Conservation (phyloP, 306 rosid genomes). For the Fagus sylvatica region DNA sequence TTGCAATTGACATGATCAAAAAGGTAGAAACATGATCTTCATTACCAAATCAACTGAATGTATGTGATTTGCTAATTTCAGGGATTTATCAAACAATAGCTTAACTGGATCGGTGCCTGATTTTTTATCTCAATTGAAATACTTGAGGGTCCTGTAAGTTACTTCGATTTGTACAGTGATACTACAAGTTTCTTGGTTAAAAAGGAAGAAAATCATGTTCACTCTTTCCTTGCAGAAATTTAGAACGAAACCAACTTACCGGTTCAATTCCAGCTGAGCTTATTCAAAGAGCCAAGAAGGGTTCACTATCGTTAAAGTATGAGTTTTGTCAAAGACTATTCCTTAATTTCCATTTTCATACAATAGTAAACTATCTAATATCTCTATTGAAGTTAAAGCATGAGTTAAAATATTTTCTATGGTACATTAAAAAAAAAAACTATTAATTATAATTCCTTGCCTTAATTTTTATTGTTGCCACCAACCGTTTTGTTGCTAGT, state of each 20-base stretch:
- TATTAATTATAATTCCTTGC: no score
- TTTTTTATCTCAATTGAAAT: constrained; percentile 31
- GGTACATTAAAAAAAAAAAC: no score
- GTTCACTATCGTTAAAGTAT: constrained; percentile 50
- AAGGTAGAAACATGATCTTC: background rate
- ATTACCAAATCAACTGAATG: background rate
- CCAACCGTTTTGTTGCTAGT: constrained; percentile 20
- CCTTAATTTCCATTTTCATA: no score
- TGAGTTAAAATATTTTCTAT: no score
- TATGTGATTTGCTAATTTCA: constrained; percentile 27
- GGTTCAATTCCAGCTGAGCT: constrained; percentile 47
- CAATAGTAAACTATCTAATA: no score
- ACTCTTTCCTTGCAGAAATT: constrained; percentile 43
- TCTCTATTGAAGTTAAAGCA: no score
- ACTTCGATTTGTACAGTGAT: background rate
- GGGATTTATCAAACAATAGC: constrained; percentile 62
- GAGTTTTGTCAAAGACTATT: background rate
- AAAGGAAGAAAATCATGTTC: constrained; percentile 9
- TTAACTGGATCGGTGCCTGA: constrained; percentile 46
- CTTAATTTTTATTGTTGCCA: no score
- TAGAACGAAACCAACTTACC: constrained; percentile 40
- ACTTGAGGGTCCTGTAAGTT: constrained; percentile 44
- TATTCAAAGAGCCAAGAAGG: constrained; percentile 30
- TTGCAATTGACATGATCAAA: background rate
- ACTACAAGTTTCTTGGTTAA: background rate